phyloP scores from a whole-genome alignment of 2,329 filamentous ascomycete species.

The Penicillium griseofulvum region DNA sequence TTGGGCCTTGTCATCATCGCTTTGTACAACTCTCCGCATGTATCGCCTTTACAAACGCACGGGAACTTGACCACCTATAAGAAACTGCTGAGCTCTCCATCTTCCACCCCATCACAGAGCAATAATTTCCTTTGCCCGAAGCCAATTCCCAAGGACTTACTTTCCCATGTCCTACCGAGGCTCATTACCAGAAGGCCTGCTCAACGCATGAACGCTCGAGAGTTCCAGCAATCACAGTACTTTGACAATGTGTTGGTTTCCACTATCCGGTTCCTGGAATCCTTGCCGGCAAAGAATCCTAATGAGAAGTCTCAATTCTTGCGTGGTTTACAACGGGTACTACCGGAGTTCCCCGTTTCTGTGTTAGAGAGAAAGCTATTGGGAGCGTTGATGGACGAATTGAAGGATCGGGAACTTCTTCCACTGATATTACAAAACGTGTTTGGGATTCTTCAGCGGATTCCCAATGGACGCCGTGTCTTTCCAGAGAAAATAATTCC shows the following conservation, averaged over 20 bases:
- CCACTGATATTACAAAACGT: conserved; percentile 85
- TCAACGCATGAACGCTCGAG: conserved; percentile 79
- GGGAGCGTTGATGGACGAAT: conserved; percentile 83
- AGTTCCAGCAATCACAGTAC: conserved; percentile 93
- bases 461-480: conserved; percentile 72
- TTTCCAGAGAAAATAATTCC: conserved; percentile 88
- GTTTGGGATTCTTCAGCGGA: conserved; percentile 79
- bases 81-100: conserved; percentile 73
- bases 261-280: conserved; percentile 91
- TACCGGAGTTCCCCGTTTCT: conserved; percentile 87
- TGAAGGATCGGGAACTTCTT: conserved; percentile 85
- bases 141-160: conserved; percentile 75
- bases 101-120: conserved; percentile 70
- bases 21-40: conserved; percentile 91
- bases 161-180: conserved; percentile 71
- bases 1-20: conserved; percentile 84
- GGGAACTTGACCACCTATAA: conserved; percentile 82
- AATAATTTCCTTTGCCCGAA: conserved; percentile 85
- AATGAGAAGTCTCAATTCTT: conserved; percentile 91
- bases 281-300: conserved; percentile 84
- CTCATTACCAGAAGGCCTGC: conserved; percentile 85
- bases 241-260: conserved; percentile 97
- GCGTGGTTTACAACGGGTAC: conserved; percentile 78
- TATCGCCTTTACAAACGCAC: conserved; percentile 78
- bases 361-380: conserved; percentile 94